Conservation (phyloP, 2,329 filamentous ascomycete genomes). For the Fusarium torreyae region DNA sequence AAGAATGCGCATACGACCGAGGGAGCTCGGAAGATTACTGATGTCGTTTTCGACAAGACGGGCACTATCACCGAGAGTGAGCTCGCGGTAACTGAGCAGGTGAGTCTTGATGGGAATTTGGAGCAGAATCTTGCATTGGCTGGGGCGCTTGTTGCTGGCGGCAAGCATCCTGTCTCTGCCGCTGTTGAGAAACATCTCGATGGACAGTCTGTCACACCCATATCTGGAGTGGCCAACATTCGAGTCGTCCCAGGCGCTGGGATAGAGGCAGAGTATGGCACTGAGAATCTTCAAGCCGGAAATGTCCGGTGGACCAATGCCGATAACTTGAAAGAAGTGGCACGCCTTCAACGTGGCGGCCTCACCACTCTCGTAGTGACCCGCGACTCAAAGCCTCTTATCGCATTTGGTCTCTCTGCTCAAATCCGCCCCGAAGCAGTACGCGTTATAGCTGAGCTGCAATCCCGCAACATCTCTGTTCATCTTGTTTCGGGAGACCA, state of each 20-base stretch:
- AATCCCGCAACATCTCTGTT: slow-evolving; percentile 2
- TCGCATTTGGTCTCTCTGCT: slow-evolving; percentile 10
- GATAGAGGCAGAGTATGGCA: not conserved
- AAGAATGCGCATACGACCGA: slow-evolving; percentile 71
- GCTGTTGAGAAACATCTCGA: slow-evolving; percentile 2
- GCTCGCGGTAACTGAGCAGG: slow-evolving; percentile 35
- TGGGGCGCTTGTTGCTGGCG: not conserved
- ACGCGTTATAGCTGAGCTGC: slow-evolving; percentile 6
- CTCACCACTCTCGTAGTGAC: slow-evolving; percentile 20
- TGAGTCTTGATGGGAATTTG: not conserved
- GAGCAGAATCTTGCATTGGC: not conserved
- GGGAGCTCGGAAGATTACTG: slow-evolving; percentile 65
- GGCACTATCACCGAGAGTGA: slow-evolving; percentile 72
- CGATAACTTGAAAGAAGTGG: not conserved
- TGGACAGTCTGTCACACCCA: not conserved
- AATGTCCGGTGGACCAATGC: slow-evolving; percentile 17
- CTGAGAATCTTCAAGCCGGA: not conserved
- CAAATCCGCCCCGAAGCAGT: slow-evolving; percentile 8
- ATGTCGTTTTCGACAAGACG: slow-evolving; percentile 78
- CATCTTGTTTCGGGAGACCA: slow-evolving; percentile 18
- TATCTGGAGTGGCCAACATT: not conserved
- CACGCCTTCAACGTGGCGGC: not conserved
- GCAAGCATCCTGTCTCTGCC: slow-evolving; percentile 17
- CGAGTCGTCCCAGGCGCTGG: slow-evolving; percentile 2
- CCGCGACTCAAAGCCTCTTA: not conserved